Base-by-base conservation (phyloP, 495 filamentous ascomycete species). In the Aspergillus funiculosus region DNA sequence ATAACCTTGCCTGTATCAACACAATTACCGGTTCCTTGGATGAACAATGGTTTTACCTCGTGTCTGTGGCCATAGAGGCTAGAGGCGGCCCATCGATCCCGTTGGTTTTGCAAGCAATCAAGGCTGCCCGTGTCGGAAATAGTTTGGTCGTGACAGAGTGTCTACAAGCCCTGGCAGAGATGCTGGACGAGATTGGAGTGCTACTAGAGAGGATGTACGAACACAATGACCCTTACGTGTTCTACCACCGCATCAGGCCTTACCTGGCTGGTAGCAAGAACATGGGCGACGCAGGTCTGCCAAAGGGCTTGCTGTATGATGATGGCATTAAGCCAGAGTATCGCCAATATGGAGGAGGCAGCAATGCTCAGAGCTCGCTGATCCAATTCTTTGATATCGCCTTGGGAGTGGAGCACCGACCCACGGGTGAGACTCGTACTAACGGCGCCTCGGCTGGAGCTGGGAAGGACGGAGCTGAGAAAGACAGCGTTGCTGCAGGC, bases 251-350 rank as follows among this genome's bases (percentile, higher is more conserved):
- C 29, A 91, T 99, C 53, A 81, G 92, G 14, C 94, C 92, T 0
- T 97, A 94, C 63, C 77, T 99, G 3, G 91, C 92, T 6, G 92
- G 92, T 5, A 87, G 86, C 59, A 95, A 94, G 74, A 96, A 96
- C 59, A 99, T 99, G 92, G 80, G 72, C 22, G 87, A 89, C 39
- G 92, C 90, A 0, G 92, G 92, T 0, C 68, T 99, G 5, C 89
- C 94, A 0, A 74, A 82, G 51, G 92, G 92, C 0, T 79, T 98
- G 14, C 67, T 89, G 10, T 96, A 95, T 54, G 89, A 95, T 44
- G 78, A 88, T 43, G 86, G 67, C 2, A 79, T 79, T 20, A 67
- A 70, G 5, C 78, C 81, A 2, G 61, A 74, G 2, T 95, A 86
- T 60, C 75, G 83, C 30, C 83, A 94, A 57, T 88, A 86, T 52